These are phyloP conservation scores for Calonectria ilicicola DNA, from an alignment of 2,329 filamentous ascomycete genomes.

Conservation along the genomic window DNA sequence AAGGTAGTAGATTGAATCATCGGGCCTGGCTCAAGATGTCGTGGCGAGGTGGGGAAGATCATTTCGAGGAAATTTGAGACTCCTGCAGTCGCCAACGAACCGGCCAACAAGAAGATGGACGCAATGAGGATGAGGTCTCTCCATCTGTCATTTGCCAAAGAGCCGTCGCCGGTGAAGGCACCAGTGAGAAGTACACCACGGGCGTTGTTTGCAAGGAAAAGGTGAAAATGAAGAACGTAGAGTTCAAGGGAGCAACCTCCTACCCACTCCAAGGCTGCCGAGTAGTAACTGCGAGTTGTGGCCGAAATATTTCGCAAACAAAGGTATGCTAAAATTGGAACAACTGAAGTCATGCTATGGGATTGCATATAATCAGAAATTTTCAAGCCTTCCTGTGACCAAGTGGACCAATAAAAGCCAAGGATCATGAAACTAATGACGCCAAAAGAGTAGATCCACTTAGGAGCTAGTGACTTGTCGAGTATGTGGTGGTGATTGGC, in stretches of 20 bases:
- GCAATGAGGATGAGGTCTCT: constrained; percentile 39
- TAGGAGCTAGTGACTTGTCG: constrained; percentile 34
- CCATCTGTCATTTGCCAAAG: constrained; percentile 35
- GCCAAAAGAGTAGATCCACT: constrained; percentile 40
- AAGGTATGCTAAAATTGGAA: constrained; percentile 66
- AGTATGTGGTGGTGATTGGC: constrained; percentile 31
- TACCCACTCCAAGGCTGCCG: constrained; percentile 61
- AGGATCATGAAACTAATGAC: constrained; percentile 46
- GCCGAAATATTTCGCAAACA: constrained; percentile 60
- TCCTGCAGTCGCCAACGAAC: neutral
- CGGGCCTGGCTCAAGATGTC: neutral
- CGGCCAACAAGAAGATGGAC: constrained; percentile 31
- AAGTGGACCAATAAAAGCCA: neutral
- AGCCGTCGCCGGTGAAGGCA: constrained; percentile 33
- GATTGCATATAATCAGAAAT: constrained; percentile 56
- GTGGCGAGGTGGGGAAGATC: neutral
- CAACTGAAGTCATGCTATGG: constrained; percentile 65
- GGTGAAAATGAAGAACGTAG: constrained; percentile 70
- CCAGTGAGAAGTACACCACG: constrained; percentile 53
- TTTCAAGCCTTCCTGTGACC: constrained; percentile 4
- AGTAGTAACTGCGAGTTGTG: constrained; percentile 33
- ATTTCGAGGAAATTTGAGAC: neutral
- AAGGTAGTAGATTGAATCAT: neutral
- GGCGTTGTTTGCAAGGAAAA: constrained; percentile 70
- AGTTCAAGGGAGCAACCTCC: constrained; percentile 69